Evolutionary conservation across 202 grass and related monocot genomes (phyloP).

Genomic region (Elaeis oleifera): DNA sequence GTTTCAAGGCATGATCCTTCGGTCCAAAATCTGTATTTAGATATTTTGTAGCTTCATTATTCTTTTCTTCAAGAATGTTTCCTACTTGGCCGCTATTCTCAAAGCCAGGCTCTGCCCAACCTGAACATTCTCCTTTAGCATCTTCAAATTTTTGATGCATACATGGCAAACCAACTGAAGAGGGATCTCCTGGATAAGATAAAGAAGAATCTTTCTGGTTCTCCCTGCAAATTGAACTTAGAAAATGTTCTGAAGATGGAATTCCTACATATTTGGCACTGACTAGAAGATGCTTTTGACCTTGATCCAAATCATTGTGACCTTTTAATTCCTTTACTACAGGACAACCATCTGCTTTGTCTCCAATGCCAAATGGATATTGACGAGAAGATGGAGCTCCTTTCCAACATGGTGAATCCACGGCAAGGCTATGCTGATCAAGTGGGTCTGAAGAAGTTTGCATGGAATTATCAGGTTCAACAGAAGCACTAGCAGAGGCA

Average conservation of each 20-base stretch:
- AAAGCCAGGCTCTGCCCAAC: background rate
- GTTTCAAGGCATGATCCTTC: constrained; percentile 17
- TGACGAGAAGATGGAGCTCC: constrained; percentile 39
- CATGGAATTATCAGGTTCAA: constrained; percentile 11
- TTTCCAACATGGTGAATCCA: constrained; percentile 85
- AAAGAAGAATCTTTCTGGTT: constrained; percentile 12
- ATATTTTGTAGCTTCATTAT: constrained; percentile 3
- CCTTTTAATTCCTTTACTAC: background rate
- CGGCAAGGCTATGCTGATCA: constrained; percentile 51
- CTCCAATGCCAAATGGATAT: constrained; percentile 31
- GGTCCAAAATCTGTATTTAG: constrained; percentile 9
- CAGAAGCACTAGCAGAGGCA: constrained; percentile 4
- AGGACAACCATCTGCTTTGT: constrained; percentile 20
- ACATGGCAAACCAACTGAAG: constrained; percentile 9
- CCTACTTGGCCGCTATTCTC: constrained; percentile 10
- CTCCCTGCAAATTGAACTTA: constrained; percentile 11
- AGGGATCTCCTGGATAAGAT: constrained; percentile 4
- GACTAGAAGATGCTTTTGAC: constrained; percentile 7
- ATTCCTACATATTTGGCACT: constrained; percentile 8
- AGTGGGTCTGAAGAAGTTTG: constrained; percentile 25
- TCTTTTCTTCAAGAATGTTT: constrained; percentile 14
- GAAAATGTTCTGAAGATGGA: background rate
- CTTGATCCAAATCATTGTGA: constrained; percentile 17
- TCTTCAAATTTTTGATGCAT: constrained; percentile 12
- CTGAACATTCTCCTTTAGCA: background rate